These are phyloP conservation scores for Podospora anserina DNA, from an alignment of 495 filamentous ascomycete genomes.

Conservation along the genomic window DNA sequence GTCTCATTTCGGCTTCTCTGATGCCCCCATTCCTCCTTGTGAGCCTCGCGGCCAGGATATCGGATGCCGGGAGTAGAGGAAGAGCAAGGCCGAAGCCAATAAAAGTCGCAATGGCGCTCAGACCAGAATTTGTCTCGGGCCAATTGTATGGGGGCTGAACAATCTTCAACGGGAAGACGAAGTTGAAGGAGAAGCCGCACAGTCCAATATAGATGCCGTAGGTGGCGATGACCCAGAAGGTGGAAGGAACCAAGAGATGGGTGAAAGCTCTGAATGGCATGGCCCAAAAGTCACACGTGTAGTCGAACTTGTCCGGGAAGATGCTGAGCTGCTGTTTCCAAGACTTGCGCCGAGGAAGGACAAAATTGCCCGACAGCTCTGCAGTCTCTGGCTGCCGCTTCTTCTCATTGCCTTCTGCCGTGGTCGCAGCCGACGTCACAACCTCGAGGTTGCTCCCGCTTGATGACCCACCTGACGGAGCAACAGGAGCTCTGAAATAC, in stretches of 20 bases:
- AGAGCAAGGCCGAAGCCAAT: constrained; percentile 53
- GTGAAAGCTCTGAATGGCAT: constrained; percentile 52
- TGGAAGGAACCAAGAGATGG: constrained; percentile 53
- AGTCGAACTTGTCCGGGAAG: constrained; percentile 41
- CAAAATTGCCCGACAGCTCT: not conserved
- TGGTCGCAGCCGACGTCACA: not conserved
- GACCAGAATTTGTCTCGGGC: constrained; percentile 52
- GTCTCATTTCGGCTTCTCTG: constrained; percentile 67
- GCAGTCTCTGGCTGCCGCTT: not conserved
- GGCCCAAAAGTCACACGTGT: constrained; percentile 43
- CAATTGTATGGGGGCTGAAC: constrained; percentile 45
- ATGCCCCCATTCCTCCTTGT: constrained; percentile 60
- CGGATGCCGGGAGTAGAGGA: constrained; percentile 48
- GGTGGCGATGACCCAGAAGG: constrained; percentile 56
- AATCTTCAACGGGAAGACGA: constrained; percentile 63
- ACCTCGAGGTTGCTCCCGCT: constrained; percentile 10
- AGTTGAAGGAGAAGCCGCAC: constrained; percentile 35
- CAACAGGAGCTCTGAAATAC: constrained; percentile 37
- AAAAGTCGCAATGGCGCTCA: constrained; percentile 54
- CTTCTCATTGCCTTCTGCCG: not conserved
- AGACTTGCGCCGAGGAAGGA: constrained; percentile 37
- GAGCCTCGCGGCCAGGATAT: constrained; percentile 56
- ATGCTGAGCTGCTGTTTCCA: constrained; percentile 43
- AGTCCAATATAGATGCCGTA: constrained; percentile 39
- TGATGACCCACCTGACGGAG: constrained; percentile 1